A percentile compares a stretch with the other conserved stretches of the same genome.
Evolutionary conservation across 352 stramenopile genomes (phyloP).

Genomic region (Globisporangium cylindrosporum): DNA sequence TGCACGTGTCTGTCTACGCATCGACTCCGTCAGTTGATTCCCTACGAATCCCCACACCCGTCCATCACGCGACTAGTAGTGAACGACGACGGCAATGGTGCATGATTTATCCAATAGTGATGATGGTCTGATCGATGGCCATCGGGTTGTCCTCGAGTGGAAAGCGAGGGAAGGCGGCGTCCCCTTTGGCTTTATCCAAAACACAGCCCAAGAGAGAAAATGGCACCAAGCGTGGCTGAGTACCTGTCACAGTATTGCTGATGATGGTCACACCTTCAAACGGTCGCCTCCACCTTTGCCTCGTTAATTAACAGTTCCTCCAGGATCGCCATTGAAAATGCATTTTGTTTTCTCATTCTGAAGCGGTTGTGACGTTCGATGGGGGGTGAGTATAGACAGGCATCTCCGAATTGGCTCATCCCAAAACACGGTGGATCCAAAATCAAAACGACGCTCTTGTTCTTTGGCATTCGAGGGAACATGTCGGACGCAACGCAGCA

Average conservation of each 20-base stretch:
- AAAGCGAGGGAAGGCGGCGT: neutral
- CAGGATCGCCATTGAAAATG: neutral
- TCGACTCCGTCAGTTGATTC: neutral
- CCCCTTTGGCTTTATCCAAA: neutral
- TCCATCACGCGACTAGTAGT: neutral
- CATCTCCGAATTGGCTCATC: neutral
- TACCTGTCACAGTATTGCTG: too few relatives aligned
- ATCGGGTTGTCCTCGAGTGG: neutral
- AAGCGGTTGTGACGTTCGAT: neutral
- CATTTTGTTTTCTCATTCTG: neutral
- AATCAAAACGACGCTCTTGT: constrained; percentile 10
- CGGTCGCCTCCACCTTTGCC: too few relatives aligned
- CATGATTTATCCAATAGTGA: neutral
- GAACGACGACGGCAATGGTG: neutral
- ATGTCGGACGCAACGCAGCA: neutral
- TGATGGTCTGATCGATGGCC: neutral
- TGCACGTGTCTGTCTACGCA: neutral
- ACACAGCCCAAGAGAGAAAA: too few relatives aligned
- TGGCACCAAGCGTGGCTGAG: too few relatives aligned
- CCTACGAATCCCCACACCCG: neutral
- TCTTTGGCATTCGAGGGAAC: constrained; percentile 8
- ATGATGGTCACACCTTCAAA: too few relatives aligned
- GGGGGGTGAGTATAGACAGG: neutral
- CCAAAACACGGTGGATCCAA: neutral
- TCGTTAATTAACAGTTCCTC: too few relatives aligned